Conservation (phyloP, 2,329 filamentous ascomycete species). For the Plenodomus tracheiphilus region DNA sequence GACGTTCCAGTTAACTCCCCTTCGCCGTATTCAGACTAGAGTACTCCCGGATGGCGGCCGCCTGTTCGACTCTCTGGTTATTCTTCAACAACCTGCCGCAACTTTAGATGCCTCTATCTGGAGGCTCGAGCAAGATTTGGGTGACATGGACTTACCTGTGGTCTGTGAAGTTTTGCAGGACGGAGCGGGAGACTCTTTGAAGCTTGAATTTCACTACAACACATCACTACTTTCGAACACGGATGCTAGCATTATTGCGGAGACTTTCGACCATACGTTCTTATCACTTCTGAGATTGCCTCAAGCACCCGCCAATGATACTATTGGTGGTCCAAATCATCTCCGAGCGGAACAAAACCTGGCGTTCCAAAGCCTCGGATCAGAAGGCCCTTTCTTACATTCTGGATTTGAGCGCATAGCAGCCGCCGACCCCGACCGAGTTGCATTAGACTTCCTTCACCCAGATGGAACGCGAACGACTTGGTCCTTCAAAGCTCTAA, state of each 20-base stretch:
- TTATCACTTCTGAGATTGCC: slow-evolving; percentile 27
- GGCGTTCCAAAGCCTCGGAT: slow-evolving; percentile 12
- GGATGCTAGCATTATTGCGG: slow-evolving; percentile 31
- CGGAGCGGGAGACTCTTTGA: slow-evolving; percentile 55
- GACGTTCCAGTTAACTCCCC: slow-evolving; percentile 72
- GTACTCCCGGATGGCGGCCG: slow-evolving; percentile 51
- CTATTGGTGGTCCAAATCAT: slow-evolving; percentile 19
- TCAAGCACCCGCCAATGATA: slow-evolving; percentile 24
- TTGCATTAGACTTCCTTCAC: slow-evolving; percentile 47
- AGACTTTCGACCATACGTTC: slow-evolving; percentile 35
- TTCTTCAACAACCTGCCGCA: slow-evolving; percentile 68
- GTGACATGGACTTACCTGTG: slow-evolving; percentile 74
- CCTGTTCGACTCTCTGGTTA: slow-evolving; percentile 79
- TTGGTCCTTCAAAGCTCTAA: slow-evolving; percentile 41
- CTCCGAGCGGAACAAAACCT: slow-evolving; percentile 33
- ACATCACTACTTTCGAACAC: slow-evolving; percentile 28
- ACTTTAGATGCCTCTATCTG: slow-evolving; percentile 55
- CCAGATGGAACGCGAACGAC: slow-evolving; percentile 27
- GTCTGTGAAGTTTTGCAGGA: slow-evolving; percentile 74
- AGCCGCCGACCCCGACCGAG: slow-evolving; percentile 22
- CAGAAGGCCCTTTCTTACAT: slow-evolving; percentile 33
- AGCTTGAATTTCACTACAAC: slow-evolving; percentile 64
- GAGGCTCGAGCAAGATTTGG: slow-evolving; percentile 55
- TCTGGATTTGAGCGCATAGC: slow-evolving; percentile 46
- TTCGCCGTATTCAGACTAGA: slow-evolving; percentile 69